Evolutionary conservation across 2,329 filamentous ascomycete genomes (phyloP).

Genomic region (Epichloe aotearoae): DNA sequence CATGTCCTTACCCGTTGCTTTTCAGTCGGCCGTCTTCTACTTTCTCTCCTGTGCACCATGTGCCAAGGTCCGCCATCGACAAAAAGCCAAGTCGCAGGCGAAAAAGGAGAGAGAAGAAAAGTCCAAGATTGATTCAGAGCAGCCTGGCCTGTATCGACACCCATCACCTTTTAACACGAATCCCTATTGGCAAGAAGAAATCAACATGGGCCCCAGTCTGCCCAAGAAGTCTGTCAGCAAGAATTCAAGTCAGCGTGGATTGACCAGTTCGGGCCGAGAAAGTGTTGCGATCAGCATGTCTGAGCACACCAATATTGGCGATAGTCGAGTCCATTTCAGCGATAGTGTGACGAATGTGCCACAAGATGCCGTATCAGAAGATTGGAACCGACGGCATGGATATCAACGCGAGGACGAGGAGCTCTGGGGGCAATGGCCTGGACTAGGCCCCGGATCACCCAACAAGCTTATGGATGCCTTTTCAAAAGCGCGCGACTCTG

Average conservation of each 20-base stretch:
- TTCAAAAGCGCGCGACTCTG: constrained; percentile 43
- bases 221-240: constrained; percentile 48
- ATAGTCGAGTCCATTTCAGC: constrained; percentile 21
- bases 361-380: constrained; percentile 30
- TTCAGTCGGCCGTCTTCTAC: constrained; percentile 70
- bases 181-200: constrained; percentile 79
- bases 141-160: constrained; percentile 65
- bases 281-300: constrained; percentile 32
- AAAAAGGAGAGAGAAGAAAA: constrained; percentile 54
- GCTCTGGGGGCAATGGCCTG: constrained; percentile 51
- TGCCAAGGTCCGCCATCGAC: constrained; percentile 53
- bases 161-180: constrained; percentile 78
- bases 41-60: constrained; percentile 69
- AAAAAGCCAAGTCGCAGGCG: constrained; percentile 58
- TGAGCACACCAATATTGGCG: constrained; percentile 24
- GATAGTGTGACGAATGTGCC: constrained; percentile 16
- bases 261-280: constrained; percentile 44
- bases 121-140: constrained; percentile 49
- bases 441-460: constrained; percentile 27
- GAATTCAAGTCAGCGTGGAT: constrained; percentile 44
- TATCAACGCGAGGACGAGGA: constrained; percentile 84
- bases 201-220: constrained; percentile 63
- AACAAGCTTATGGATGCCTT: constrained; percentile 46
- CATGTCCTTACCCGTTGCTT: constrained; percentile 40
- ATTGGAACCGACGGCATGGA: constrained; percentile 59